These are phyloP conservation scores for Globisporangium radiosum DNA, from an alignment of 352 stramenopile species.

Conservation along the genomic window DNA sequence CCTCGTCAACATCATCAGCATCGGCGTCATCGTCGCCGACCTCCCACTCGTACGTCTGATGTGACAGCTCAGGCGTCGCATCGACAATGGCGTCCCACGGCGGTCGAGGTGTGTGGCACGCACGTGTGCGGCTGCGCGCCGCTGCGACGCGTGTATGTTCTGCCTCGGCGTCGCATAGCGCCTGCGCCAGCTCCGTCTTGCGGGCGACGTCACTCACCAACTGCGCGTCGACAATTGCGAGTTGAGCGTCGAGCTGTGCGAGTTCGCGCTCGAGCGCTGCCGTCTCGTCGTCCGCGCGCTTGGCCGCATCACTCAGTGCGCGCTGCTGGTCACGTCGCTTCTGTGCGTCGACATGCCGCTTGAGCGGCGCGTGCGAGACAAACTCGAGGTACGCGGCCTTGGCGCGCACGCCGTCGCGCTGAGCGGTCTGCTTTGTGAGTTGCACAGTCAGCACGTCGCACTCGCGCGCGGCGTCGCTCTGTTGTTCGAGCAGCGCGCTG, in stretches of 20 bases:
- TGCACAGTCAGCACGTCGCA: slow-evolving; percentile 34
- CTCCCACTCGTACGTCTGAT: slow-evolving; percentile 51
- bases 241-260: slow-evolving; percentile 24
- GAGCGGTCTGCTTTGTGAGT: slow-evolving; percentile 28
- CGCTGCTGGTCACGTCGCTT: slow-evolving; percentile 47
- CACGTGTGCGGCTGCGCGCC: slow-evolving; percentile 22
- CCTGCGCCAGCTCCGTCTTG: slow-evolving; percentile 10
- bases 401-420: slow-evolving; percentile 36
- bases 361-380: slow-evolving; percentile 44
- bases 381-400: slow-evolving; percentile 55
- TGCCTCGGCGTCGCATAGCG: slow-evolving; percentile 17
- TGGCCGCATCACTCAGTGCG: slow-evolving; percentile 17
- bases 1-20: neutral
- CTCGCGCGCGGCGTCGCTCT: slow-evolving; percentile 33
- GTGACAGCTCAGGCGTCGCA: slow-evolving; percentile 51
- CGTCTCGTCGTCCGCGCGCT: slow-evolving; percentile 36
- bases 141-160: slow-evolving; percentile 23
- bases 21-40: slow-evolving; percentile 6
- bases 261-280: slow-evolving; percentile 34
- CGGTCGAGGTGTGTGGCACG: slow-evolving; percentile 65
- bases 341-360: slow-evolving; percentile 56
- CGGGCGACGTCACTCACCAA: slow-evolving; percentile 24
- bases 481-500: slow-evolving; percentile 29
- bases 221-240: slow-evolving; percentile 30
- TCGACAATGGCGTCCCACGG: slow-evolving; percentile 56